Evolutionary conservation across 495 filamentous ascomycete genomes (phyloP), one percentile per base, ranked within the genome.

Genomic region (Chaetomium tenue): DNA sequence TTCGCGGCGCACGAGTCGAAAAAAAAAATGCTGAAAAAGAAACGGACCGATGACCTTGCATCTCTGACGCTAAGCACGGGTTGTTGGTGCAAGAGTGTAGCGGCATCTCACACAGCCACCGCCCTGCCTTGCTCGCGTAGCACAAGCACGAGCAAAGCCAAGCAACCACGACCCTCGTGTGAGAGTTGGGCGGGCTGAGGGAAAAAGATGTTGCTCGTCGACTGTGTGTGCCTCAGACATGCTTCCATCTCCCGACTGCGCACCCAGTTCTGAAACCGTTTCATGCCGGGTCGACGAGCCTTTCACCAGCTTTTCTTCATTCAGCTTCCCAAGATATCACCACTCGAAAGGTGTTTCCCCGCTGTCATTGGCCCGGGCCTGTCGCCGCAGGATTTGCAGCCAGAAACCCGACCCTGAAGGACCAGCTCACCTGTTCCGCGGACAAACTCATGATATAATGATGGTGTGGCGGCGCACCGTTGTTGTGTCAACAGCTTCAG

Each of bases 201-300:
- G 30, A 33, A 33, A 33, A 33, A 7, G 7, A n/a, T n/a, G 30
- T 33, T 33, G 30, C 3, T 33, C 7, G 30, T 33, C 30, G 30
- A 33, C 30, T 33, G 30, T 40, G 39, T 15, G 52, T 33, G 28
- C 52, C 52, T 18, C 52, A 54, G 25, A 15, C 25, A n/a, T 18
- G 52, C 52, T 4, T 4, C 28, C 13, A 33, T 54, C 18, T n/a
- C 52, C 5, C 53, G 42, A 20, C 55, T 37, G 16, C 30, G 30
- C 22, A n/a, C 20, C 23, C 42, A 44, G 44, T 25, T 44, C 39
- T 58, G 55, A 58, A 58, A 58, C 55, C 55, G 55, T 44, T 58
- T 58, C 56, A 46, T 44, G 20, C 39, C 2, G 22, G 13, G 12
- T 26, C 50, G 6, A 8, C 15, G 13, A 33, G 15, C 6, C 23